phyloP scores from a whole-genome alignment of 352 stramenopile species.

The Phytophthora niederhauseri region DNA sequence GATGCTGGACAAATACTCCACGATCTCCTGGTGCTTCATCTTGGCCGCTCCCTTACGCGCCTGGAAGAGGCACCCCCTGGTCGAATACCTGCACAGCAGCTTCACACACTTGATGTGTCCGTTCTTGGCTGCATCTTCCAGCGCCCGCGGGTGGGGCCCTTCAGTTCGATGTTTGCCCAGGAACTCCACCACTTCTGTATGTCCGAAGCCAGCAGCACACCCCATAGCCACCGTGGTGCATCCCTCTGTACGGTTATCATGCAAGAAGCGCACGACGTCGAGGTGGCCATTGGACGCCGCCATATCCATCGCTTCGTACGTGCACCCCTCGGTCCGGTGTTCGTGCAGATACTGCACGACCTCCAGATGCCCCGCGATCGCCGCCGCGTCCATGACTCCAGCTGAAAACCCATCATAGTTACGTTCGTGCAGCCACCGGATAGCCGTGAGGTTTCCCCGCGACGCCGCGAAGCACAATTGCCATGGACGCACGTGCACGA shows the following conservation, averaged over 20 bases:
- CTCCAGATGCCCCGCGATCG: slow-evolving; percentile 30
- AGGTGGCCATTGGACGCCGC: slow-evolving; percentile 39
- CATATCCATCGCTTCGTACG: slow-evolving; percentile 43
- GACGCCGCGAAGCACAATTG: slow-evolving; percentile 40
- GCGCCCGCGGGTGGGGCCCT: slow-evolving; percentile 39
- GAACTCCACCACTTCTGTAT: slow-evolving; percentile 36
- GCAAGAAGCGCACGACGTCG: slow-evolving; percentile 36
- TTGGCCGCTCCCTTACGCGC: slow-evolving; percentile 40
- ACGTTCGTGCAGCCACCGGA: slow-evolving; percentile 35
- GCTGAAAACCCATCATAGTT: slow-evolving; percentile 28
- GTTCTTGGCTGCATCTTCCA: slow-evolving; percentile 43
- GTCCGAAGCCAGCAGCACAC: slow-evolving; percentile 32
- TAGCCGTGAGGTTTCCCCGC: slow-evolving; percentile 28
- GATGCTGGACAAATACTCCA: slow-evolving; percentile 35
- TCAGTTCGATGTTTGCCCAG: slow-evolving; percentile 35
- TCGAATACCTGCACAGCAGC: slow-evolving; percentile 34
- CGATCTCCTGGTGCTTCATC: slow-evolving; percentile 34
- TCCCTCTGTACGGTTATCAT: slow-evolving; percentile 36
- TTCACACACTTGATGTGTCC: slow-evolving; percentile 34
- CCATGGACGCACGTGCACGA: slow-evolving; percentile 36
- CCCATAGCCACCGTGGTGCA: slow-evolving; percentile 43
- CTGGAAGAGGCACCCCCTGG: slow-evolving; percentile 38
- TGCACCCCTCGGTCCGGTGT: slow-evolving; percentile 30
- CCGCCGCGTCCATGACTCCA: slow-evolving; percentile 37
- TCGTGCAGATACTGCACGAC: slow-evolving; percentile 40